Evolutionary conservation across 2,329 filamentous ascomycete genomes (phyloP), one percentile per base, ranked within the genome.

Genomic region (Erysiphe neolycopersici): DNA sequence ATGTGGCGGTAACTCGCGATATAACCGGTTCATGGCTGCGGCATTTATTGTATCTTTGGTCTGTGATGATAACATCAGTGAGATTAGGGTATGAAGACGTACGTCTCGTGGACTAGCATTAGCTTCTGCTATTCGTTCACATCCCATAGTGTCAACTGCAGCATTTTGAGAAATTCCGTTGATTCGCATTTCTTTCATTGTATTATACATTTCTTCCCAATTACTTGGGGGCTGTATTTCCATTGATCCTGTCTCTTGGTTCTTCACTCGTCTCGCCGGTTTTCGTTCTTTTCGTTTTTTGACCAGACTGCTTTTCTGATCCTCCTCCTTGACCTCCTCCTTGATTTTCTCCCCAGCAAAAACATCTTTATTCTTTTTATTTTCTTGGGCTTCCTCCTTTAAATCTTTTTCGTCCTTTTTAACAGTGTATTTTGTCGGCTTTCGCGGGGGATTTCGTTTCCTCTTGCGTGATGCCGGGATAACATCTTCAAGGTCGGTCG

Each of bases 131-230:
- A 89, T 66, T 8, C 71, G 70, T 60, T 84, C 84, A 60, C 89
- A 98, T 11, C 89, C 89, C 85, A 95, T 94, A 0, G 87, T 95
- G 59, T 98, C 89, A 11, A 98, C 89, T 0, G 87, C 80, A 0
- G 89, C 89, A 69, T 79, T 60, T 63, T 69, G 56, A 56, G 79
- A 61, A 6, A 67, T 67, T 3, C 66, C 67, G 0, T 61, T 57
- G 4, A 60, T 58, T 2, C 73, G 76, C 84, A 95, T 94, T 54
- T 71, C 68, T 53, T 77, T 76, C 38, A 91, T 79, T 0, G 72
- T 62, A 31, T 67, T 61, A 61, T 94, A 98, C 45, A 93, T 73
- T 45, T 75, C 69, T 48, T 83, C 73, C 89, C 89, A 94, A 56
- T 84, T 74, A 0, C 73, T 66, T 0, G 85, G 84, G 1, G 83